Conservation (phyloP, 495 filamentous ascomycete genomes). For the Hypoxylon rickii region DNA sequence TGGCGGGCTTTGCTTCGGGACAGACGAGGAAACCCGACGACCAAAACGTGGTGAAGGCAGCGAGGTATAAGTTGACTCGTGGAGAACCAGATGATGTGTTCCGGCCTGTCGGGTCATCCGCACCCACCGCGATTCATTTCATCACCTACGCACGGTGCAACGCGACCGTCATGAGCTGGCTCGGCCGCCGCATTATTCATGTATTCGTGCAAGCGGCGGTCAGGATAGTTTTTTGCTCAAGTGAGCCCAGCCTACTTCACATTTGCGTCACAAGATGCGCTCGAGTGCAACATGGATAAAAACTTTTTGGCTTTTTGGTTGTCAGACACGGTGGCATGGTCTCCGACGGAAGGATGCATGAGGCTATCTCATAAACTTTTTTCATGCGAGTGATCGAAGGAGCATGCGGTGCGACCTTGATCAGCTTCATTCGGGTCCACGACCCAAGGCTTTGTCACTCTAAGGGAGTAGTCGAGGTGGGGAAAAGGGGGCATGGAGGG, state of each 20-base stretch:
- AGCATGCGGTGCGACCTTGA: slow-evolving; percentile 31
- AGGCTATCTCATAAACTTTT: slow-evolving; percentile 3
- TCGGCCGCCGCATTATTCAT: background rate
- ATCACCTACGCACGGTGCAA: too few species aligned
- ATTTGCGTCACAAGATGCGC: slow-evolving; percentile 16
- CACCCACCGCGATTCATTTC: too few species aligned
- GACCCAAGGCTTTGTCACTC: background rate
- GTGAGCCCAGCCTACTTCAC: background rate
- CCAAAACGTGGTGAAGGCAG: too few species aligned
- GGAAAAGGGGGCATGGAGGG: slow-evolving; percentile 1
- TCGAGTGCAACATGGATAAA: background rate
- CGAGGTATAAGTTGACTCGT: too few species aligned
- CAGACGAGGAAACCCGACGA: too few species aligned
- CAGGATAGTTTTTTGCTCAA: background rate
- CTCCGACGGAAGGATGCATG: slow-evolving; percentile 9
- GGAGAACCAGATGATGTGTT: too few species aligned
- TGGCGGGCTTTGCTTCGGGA: too few species aligned
- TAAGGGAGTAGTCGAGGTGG: slow-evolving; percentile 11
- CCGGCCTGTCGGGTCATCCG: too few species aligned
- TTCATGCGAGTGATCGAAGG: slow-evolving; percentile 33
- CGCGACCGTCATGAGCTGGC: too few species aligned
- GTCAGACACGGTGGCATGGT: slow-evolving; percentile 18
- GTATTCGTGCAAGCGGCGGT: background rate
- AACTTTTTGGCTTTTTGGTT: background rate
- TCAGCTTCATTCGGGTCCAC: background rate